A percentile compares a stretch with the other conserved stretches of the same genome.
Conservation (phyloP, 208 protist species). For the Strigomonas culicis region DNA sequence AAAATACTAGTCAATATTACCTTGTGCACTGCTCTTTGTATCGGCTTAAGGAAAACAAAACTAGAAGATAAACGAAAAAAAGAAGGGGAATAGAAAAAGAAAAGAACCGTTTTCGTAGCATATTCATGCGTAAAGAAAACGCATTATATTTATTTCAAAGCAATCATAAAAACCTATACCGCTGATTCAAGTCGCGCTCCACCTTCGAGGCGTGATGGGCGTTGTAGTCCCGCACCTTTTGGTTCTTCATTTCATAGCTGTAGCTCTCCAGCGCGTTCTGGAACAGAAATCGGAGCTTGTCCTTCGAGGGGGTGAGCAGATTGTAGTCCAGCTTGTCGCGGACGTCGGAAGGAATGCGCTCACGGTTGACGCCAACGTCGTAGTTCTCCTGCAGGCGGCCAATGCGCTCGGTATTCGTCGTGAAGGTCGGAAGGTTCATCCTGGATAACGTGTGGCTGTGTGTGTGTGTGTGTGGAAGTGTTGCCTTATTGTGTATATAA, state of each 20-base stretch:
- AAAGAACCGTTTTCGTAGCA: conserved; percentile 27
- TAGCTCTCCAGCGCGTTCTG: conserved; percentile 77
- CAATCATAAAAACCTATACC: conserved; percentile 24
- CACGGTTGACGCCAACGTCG: conserved; percentile 60
- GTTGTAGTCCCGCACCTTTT: conserved; percentile 59
- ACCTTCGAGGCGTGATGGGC: conserved; percentile 17
- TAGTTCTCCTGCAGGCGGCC: conserved; percentile 76
- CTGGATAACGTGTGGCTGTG: conserved; percentile 6
- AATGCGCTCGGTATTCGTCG: conserved; percentile 53
- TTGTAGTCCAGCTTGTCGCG: conserved; percentile 57
- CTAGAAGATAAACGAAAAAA: conserved; percentile 5
- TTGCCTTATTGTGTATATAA: too few species aligned
- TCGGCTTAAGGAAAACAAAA: not conserved
- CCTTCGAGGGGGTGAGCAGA: conserved; percentile 33
- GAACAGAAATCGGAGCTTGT: conserved; percentile 72
- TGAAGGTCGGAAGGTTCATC: conserved; percentile 68
- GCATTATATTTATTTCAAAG: not conserved
- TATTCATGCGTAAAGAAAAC: conserved; percentile 24
- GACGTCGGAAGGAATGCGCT: conserved; percentile 38
- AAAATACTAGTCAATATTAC: conserved; percentile 1
- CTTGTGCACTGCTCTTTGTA: not conserved
- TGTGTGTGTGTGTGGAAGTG: conserved; percentile 9
- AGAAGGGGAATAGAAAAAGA: conserved; percentile 9
- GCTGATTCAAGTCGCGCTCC: conserved; percentile 17
- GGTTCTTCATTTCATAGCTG: conserved; percentile 46